Percentiles rank a stretch among this genome's conserved stretches.
Conservation (phyloP, 345 rosid genomes). For the Rhodamnia argentea region DNA sequence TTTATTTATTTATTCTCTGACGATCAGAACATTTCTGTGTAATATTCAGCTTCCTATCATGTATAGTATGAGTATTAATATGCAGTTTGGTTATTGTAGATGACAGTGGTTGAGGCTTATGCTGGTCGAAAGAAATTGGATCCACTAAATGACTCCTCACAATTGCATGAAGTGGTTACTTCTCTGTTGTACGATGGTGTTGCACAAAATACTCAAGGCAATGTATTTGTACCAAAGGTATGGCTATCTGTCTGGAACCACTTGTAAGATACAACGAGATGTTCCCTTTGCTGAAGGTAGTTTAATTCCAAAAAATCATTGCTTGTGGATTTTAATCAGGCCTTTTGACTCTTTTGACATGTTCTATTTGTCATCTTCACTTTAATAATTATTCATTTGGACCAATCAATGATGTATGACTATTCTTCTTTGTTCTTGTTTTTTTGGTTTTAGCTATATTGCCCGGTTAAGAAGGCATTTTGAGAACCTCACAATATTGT, state of each 20-base stretch:
- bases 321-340: background rate
- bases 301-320: background rate
- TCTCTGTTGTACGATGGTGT: constrained; percentile 59
- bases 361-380: background rate
- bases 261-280: background rate
- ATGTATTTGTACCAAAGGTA: constrained; percentile 76
- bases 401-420: background rate
- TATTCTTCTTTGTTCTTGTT: background rate
- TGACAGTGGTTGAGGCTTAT: constrained; percentile 72
- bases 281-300: background rate
- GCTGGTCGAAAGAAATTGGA: constrained; percentile 56
- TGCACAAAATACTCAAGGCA: constrained; percentile 81
- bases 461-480: background rate
- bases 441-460: background rate
- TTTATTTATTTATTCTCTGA: background rate
- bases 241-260: background rate
- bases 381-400: background rate
- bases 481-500: background rate
- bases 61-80: background rate
- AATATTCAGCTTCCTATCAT: background rate
- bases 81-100: background rate
- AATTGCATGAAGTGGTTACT: constrained; percentile 31
- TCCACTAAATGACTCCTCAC: constrained; percentile 47
- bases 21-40: background rate
- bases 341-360: background rate